Conservation (phyloP, 2,329 filamentous ascomycete species). For the Fusarium nelsonii region DNA sequence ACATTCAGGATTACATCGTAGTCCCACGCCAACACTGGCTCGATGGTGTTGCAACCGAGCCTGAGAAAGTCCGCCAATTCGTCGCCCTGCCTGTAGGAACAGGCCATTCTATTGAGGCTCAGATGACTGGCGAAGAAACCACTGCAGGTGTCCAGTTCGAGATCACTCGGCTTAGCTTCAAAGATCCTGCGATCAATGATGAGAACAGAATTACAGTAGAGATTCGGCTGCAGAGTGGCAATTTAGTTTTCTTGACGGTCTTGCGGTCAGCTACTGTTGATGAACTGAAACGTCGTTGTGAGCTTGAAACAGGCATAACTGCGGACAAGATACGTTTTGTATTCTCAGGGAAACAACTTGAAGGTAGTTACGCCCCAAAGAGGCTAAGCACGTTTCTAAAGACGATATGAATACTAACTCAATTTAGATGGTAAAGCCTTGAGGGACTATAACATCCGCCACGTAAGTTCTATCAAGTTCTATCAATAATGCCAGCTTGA, state of each 20-base stretch:
- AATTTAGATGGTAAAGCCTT: background rate
- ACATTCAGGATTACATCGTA: background rate
- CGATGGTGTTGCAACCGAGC: background rate
- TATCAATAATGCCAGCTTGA: no score
- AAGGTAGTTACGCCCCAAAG: no score
- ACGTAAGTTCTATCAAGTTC: no score
- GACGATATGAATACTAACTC: background rate
- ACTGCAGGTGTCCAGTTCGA: constrained; percentile 4
- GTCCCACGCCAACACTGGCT: background rate
- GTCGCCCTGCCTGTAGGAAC: background rate
- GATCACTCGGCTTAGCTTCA: background rate
- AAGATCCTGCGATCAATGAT: background rate
- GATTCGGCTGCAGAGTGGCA: accelerated
- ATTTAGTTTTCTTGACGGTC: accelerated
- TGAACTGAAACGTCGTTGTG: background rate
- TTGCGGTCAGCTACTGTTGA: background rate
- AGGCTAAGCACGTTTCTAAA: no score
- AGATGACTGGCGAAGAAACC: background rate
- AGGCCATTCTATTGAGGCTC: background rate
- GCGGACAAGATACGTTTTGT: background rate
- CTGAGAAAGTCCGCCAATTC: background rate
- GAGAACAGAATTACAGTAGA: background rate
- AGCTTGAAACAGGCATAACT: no score
- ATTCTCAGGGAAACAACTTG: background rate
- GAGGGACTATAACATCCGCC: background rate